A percentile compares a stretch with the other conserved stretches of the same genome.
phyloP scores from a whole-genome alignment of 768 basidiomycete species.

The Phaeolepiota aurea region DNA sequence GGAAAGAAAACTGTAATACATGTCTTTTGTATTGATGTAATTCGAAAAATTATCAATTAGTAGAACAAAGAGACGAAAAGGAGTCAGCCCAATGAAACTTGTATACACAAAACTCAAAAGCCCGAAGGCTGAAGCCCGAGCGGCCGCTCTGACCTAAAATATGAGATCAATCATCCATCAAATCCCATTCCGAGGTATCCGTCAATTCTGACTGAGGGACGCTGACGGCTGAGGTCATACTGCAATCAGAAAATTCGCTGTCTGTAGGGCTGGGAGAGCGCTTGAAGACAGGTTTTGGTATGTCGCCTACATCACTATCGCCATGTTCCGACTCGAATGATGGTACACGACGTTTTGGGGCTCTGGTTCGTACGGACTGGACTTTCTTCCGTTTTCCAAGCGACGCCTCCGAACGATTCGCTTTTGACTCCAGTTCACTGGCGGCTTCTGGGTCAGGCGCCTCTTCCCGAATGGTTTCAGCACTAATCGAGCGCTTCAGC shows the following conservation, averaged over 20 bases:
- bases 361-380: too few relatives aligned
- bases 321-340: not conserved
- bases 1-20: too few relatives aligned
- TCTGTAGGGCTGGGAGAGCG: conserved; percentile 3
- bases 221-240: conserved; percentile 3
- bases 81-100: too few relatives aligned
- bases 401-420: too few relatives aligned
- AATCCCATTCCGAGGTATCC: conserved; percentile 8
- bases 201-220: conserved; percentile 6
- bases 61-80: too few relatives aligned
- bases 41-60: too few relatives aligned
- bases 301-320: not conserved
- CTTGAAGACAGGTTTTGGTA: not conserved
- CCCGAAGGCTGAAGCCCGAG: too few relatives aligned
- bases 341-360: too few relatives aligned
- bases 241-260: conserved; percentile 3
- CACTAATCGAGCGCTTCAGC: conserved; percentile 28
- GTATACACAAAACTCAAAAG: too few relatives aligned
- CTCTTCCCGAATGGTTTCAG: conserved; percentile 30
- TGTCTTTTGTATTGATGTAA: too few relatives aligned
- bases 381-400: too few relatives aligned
- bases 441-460: not conserved
- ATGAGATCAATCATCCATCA: conserved; percentile 3
- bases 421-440: not conserved
- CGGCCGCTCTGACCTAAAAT: too few relatives aligned